Conservation (phyloP, 2,329 filamentous ascomycete species). For the Hypoxylon sp. region DNA sequence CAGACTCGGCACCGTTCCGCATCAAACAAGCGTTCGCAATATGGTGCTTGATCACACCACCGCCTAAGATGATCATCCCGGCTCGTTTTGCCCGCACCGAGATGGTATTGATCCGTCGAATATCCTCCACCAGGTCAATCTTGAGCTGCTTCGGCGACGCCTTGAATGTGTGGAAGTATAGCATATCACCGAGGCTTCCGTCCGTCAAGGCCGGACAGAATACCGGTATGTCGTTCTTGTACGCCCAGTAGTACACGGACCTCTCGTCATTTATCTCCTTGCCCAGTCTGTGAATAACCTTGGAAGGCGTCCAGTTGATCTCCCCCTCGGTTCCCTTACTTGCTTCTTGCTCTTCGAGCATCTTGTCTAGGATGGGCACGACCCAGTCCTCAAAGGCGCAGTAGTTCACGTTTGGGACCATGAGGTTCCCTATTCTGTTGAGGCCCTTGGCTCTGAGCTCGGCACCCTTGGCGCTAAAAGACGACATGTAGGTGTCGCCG, state of each 20-base stretch:
- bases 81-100: constrained; percentile 85
- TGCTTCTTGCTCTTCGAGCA: constrained; percentile 92
- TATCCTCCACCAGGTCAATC: constrained; percentile 93
- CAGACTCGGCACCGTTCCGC: constrained; percentile 96
- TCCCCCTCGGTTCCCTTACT: constrained; percentile 70
- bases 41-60: constrained; percentile 96
- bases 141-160: constrained; percentile 80
- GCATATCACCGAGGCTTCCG: constrained; percentile 94
- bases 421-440: constrained; percentile 94
- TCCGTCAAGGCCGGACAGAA: constrained; percentile 97
- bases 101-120: constrained; percentile 90
- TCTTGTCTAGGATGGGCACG: constrained; percentile 89
- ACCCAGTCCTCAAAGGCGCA: constrained; percentile 98
- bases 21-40: constrained; percentile 98
- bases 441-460: constrained; percentile 83
- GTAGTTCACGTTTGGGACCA: constrained; percentile 97
- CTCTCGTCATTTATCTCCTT: constrained; percentile 93
- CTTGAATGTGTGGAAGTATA: constrained; percentile 98
- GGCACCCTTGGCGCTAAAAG: constrained; percentile 80
- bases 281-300: constrained; percentile 87
- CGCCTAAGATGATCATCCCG: constrained; percentile 95
- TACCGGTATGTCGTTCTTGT: constrained; percentile 94
- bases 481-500: constrained; percentile 89
- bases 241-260: constrained; percentile 97
- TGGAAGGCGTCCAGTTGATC: constrained; percentile 92